phyloP scores from a whole-genome alignment of 805 yeast genomes.

The Kluyveromyces siamensis region DNA sequence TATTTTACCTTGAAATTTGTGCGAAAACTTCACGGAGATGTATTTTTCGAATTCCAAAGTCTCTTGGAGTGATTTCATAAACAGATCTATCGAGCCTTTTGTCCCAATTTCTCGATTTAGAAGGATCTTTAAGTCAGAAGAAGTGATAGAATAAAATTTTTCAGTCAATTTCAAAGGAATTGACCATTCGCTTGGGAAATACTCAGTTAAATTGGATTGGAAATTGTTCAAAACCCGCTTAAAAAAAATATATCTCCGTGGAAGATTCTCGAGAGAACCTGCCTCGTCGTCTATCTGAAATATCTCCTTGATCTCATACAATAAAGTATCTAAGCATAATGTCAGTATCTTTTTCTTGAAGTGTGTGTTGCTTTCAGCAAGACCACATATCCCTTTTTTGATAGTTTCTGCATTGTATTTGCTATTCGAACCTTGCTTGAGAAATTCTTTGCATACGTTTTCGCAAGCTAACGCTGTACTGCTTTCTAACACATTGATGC shows the following conservation, averaged over 20 bases:
- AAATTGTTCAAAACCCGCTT: constrained; percentile 57
- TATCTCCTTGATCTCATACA: constrained; percentile 66
- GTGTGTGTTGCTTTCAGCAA: constrained; percentile 58
- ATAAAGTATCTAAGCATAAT: constrained; percentile 64
- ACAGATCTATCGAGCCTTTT: constrained; percentile 47
- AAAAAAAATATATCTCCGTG: constrained; percentile 74
- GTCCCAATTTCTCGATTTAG: constrained; percentile 37
- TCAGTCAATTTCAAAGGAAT: constrained; percentile 53
- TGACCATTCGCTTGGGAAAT: constrained; percentile 68
- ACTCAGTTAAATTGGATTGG: constrained; percentile 39
- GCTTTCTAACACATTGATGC: constrained; percentile 18
- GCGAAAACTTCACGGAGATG: constrained; percentile 53
- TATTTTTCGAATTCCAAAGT: constrained; percentile 79
- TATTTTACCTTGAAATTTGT: constrained; percentile 36
- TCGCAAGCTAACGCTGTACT: constrained; percentile 20
- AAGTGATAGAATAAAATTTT: constrained; percentile 60
- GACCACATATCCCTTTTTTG: constrained; percentile 54
- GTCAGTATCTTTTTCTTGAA: constrained; percentile 51
- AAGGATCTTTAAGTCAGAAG: constrained; percentile 52
- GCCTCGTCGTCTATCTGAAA: constrained; percentile 85
- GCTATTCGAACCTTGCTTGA: constrained; percentile 8
- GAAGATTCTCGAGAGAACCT: constrained; percentile 81
- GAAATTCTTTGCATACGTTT: constrained; percentile 11
- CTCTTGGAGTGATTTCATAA: constrained; percentile 61
- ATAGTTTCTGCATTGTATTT: constrained; percentile 17